phyloP scores from a whole-genome alignment of 495 filamentous ascomycete genomes.

The Lepraria neglecta region DNA sequence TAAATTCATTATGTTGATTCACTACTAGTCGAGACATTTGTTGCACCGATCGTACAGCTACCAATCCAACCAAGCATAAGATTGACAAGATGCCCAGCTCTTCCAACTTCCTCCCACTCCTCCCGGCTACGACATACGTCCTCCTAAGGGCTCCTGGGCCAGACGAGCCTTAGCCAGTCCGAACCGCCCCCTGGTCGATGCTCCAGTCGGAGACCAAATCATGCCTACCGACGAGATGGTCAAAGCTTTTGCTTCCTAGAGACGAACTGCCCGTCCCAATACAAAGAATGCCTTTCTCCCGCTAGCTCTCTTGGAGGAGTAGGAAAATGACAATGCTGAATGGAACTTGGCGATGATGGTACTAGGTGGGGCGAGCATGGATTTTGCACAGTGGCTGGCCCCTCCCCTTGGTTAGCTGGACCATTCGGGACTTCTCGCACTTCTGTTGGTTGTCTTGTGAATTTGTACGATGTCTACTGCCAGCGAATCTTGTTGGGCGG shows the following conservation, averaged over 20 bases:
- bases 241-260: constrained; percentile 7
- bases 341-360: too few relatives aligned
- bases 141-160: neutral
- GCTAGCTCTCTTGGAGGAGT: neutral
- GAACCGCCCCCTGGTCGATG: neutral
- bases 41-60: neutral
- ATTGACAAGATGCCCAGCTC: neutral
- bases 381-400: too few relatives aligned
- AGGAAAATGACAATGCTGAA: neutral
- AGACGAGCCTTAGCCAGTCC: neutral
- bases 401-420: too few relatives aligned
- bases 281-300: constrained; percentile 6
- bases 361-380: too few relatives aligned
- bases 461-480: neutral
- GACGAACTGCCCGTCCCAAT: neutral
- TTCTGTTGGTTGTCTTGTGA: neutral
- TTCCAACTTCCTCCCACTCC: neutral
- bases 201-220: constrained; percentile 6
- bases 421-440: too few relatives aligned
- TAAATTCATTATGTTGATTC: neutral
- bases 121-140: constrained; percentile 1
- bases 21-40: neutral
- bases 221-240: constrained; percentile 16
- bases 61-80: neutral
- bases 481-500: neutral